Base-by-base conservation (phyloP, 2,329 filamentous ascomycete species). In the Colletotrichum sansevieriae region DNA sequence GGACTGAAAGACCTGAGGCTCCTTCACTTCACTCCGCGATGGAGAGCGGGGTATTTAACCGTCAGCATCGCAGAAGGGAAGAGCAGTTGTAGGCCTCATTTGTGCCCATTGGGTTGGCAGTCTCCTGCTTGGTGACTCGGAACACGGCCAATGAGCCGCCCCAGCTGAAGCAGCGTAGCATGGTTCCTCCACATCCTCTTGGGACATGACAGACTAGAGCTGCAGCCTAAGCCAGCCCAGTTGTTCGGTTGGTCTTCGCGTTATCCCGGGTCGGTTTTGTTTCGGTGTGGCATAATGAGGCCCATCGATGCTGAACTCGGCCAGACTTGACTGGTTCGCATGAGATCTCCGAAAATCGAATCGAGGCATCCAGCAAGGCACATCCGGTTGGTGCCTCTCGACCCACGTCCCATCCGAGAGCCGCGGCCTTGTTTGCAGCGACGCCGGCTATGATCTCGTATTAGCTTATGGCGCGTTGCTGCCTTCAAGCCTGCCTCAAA, bases 1-100 rank as follows among this genome's bases (percentile, higher is more conserved):
- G 52, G 43, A 18, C 15, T 15, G 33, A 15, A 3, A 54, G 29
- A 54, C 49, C 20, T 39, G 13, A 51, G 2, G 1, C 33, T 33
- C 18, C 13, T 33, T 3, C 25, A 18, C n/a, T 51, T 51, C 44
- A 51, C 6, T 15, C 25, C 33, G 44, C 9, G 55, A 56, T n/a
- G 10, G 10, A 10, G 49, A 59, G 65, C 65, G 65, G 65, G 65
- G 65, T 68, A 68, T 68, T 41, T 65, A 44, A 29, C 39, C 7
- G 11, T 46, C 52, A 65, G 46, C 43, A 51, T 22, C 43, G 59
- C 43, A 51, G 25, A n/a, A 4, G 9, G 39, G 15, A 11, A 6
- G n/a, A 22, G 56, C 39, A 13, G n/a, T 56, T 29, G 65, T 35
- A 65, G 55, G 65, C 62, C 65, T 68, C 62, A 59, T 65, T 68